These are phyloP conservation scores for Amphirosellinia nigrospora DNA, from an alignment of 495 filamentous ascomycete species.

Conservation along the genomic window DNA sequence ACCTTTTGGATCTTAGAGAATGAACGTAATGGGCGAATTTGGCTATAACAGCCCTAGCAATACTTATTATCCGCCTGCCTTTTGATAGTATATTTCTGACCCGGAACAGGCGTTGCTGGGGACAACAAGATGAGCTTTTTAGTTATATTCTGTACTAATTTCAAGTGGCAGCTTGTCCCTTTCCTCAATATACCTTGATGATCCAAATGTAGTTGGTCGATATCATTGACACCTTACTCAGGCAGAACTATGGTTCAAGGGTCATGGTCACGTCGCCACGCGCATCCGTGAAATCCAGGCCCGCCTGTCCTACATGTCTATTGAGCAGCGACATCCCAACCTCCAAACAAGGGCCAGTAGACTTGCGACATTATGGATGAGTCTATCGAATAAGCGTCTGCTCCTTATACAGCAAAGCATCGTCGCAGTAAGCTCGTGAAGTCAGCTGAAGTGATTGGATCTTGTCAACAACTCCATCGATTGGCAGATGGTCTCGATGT, in stretches of 20 bases:
- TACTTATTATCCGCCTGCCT: not conserved
- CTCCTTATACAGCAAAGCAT: slow-evolving; percentile 5
- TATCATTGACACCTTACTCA: slow-evolving; percentile 5
- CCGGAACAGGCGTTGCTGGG: not conserved
- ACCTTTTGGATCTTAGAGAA: slow-evolving; percentile 3
- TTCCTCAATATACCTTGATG: not conserved
- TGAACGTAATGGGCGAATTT: not conserved
- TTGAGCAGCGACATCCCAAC: slow-evolving; percentile 17
- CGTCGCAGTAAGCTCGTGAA: slow-evolving; percentile 18
- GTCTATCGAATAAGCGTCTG: slow-evolving; percentile 3
- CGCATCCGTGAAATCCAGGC: slow-evolving; percentile 17
- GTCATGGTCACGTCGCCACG: slow-evolving; percentile 11
- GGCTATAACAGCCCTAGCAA: not conserved
- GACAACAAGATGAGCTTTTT: not conserved
- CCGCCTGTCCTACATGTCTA: not conserved
- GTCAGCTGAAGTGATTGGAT: slow-evolving; percentile 13
- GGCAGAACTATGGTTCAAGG: not conserved
- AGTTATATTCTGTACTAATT: not conserved
- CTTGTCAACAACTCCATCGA: slow-evolving; percentile 9
- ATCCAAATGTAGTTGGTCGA: not conserved
- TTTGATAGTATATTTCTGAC: not conserved
- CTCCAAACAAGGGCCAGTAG: not conserved
- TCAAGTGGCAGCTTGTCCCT: not conserved
- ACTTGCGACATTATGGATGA: not conserved
- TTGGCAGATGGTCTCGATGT: slow-evolving; percentile 9